Base-by-base conservation (phyloP, 2,329 filamentous ascomycete genomes). In the Penicillium frequentans region DNA sequence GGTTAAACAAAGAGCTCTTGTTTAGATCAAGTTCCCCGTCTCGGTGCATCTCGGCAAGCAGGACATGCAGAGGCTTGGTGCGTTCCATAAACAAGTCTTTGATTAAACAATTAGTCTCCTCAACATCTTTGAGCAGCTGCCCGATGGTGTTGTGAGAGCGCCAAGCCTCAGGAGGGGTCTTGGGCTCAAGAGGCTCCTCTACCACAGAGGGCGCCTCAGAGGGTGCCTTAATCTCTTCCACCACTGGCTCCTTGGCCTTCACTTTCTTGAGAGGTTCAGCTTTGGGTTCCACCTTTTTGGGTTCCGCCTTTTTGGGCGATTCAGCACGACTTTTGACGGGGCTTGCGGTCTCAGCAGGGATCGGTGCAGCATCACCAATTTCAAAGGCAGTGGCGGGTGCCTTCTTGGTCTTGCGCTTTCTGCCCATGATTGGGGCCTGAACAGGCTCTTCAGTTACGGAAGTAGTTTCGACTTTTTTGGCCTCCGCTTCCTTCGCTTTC, bases 401-500 rank as follows among this genome's bases (percentile, higher is more conserved):
- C 60, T 80, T 81, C 70, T 80, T 81, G 24, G 78, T 77, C 62
- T 82, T 88, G 66, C 86, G 86, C 73, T 87, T 87, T 43, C 86
- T 77, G 23, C 84, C 84, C 56, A 87, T 73, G 44, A 88, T 87
- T 0, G 86, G 85, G 45, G 84, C 86, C 62, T 85, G 82, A 5
- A 83, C 77, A 26, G 77, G 71, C 61, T 86, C 84, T 60, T 85
- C 82, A 9, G 73, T 68, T 4, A 68, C 55, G 5, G 67, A 31
- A 9, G 69, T 69, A 16, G 55, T 66, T 50, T 79, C 79, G 6
- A 75, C 70, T 49, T 77, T 77, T 68, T 79, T 73, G 13, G 71
- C 70, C 56, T 79, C 77, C 1, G 72, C 72, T 42, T 79, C 74
- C 62, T 79, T 81, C 1, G 78, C 77, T 59, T 80, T 80, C 50